phyloP scores from a whole-genome alignment of 2,329 filamentous ascomycete genomes.

The Pestalotiopsis sp. region DNA sequence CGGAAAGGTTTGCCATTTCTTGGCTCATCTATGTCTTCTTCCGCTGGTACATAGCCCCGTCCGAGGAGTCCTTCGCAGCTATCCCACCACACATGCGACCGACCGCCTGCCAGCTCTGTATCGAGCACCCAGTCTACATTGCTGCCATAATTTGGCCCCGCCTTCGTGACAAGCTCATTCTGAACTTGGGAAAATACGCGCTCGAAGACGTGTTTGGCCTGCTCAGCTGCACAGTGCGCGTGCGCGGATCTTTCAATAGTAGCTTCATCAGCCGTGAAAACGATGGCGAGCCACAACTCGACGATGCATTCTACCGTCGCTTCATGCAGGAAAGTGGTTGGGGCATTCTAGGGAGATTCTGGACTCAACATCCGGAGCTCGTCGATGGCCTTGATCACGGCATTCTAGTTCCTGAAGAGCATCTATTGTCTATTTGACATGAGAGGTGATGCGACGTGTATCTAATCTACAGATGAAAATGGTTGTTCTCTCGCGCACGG shows the following conservation, averaged over 20 bases:
- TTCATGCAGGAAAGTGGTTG: background rate
- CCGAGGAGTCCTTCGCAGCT: background rate
- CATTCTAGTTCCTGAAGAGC: background rate
- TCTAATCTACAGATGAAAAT: background rate
- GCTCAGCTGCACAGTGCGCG: conserved; percentile 1
- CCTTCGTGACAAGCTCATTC: background rate
- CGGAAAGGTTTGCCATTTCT: background rate
- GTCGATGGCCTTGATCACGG: background rate
- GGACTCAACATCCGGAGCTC: conserved; percentile 1
- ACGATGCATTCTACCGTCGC: background rate
- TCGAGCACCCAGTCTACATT: background rate
- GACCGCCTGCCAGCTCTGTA: background rate
- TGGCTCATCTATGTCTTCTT: conserved; percentile 3
- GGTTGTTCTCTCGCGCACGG: background rate
- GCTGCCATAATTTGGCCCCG: background rate
- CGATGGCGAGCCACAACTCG: conserved; percentile 1
- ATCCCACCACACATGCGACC: conserved; percentile 3
- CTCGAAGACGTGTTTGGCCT: background rate
- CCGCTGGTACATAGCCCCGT: conserved; percentile 1
- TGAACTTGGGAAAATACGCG: background rate
- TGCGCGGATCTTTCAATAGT: background rate
- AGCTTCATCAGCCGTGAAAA: conserved; percentile 5
- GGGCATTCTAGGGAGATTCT: conserved; percentile 2
- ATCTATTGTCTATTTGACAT: background rate
- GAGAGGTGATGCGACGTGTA: background rate